Percentiles rank a stretch among this genome's conserved stretches.
These are phyloP conservation scores for Irpex rosettiformis DNA, from an alignment of 1,284 basidiomycete genomes.

Conservation along the genomic window DNA sequence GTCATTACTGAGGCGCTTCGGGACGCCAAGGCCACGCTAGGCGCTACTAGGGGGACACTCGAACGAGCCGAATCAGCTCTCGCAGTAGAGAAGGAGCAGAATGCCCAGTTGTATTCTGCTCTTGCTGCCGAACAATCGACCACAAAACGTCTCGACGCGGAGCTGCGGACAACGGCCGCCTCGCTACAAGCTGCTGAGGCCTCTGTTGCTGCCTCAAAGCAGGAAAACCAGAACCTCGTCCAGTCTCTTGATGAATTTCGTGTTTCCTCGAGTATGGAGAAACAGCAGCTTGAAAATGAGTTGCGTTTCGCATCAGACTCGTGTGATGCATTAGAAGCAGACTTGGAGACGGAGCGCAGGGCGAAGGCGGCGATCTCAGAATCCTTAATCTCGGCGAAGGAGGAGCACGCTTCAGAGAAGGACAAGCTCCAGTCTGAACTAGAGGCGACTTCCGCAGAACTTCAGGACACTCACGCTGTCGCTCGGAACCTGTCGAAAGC, in stretches of 20 bases:
- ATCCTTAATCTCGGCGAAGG: not conserved
- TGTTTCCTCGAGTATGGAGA: not conserved
- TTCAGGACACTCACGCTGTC: not conserved
- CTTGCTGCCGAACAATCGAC: not conserved
- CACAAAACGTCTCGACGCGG: not conserved
- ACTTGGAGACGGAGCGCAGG: not conserved
- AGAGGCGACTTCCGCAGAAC: not conserved
- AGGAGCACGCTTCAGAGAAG: not conserved
- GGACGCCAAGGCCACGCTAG: constrained; percentile 1
- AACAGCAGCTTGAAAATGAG: not conserved
- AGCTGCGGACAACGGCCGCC: constrained; percentile 1
- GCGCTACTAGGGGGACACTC: constrained; percentile 1
- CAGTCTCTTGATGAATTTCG: constrained; percentile 4
- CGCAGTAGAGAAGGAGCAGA: constrained; percentile 4
- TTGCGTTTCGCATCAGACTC: not conserved
- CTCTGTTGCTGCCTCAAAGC: not conserved
- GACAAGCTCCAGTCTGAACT: not conserved
- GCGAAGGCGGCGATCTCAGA: not conserved
- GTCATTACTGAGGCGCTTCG: constrained; percentile 1
- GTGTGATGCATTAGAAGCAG: not conserved
- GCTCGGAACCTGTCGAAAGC: not conserved
- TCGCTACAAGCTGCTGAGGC: not conserved
- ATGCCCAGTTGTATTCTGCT: not conserved
- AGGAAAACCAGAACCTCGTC: not conserved
- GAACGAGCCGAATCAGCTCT: constrained; percentile 1